Evolutionary conservation across 202 grass and related monocot genomes (phyloP).

Genomic region (Saccharum hybrid): DNA sequence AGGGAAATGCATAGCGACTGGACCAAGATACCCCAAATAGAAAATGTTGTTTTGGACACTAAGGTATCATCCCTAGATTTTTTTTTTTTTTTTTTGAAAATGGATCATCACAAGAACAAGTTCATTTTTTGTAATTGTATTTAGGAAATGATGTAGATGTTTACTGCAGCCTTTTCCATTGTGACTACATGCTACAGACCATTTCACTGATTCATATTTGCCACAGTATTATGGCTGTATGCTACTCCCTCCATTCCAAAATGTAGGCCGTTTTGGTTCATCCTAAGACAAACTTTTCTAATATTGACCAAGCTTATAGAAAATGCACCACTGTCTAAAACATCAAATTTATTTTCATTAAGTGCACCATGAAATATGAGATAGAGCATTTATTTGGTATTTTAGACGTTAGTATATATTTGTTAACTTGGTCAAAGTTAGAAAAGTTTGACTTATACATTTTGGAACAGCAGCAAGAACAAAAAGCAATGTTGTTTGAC

Average conservation of each 20-base stretch:
- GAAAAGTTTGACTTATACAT: not conserved
- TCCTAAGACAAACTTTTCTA: not conserved
- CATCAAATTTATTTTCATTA: not conserved
- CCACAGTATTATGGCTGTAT: not conserved
- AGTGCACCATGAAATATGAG: not conserved
- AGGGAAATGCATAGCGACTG: not conserved
- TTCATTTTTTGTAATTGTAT: not conserved
- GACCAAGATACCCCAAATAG: not conserved
- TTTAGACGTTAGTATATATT: not conserved
- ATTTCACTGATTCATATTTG: too few relatives aligned
- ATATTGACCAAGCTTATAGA: not conserved
- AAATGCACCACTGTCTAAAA: not conserved
- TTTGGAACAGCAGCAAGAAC: not conserved
- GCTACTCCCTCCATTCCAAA: conserved; percentile 4
- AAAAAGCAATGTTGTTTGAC: not conserved
- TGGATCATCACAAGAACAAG: not conserved
- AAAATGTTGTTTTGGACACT: not conserved
- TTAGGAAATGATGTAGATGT: conserved; percentile 5
- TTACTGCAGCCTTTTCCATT: not conserved
- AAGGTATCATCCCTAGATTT: not conserved
- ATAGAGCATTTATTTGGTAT: not conserved
- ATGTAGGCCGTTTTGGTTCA: not conserved
- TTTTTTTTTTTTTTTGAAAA: not conserved
- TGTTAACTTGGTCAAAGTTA: not conserved
- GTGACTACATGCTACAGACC: not conserved